phyloP scores from a whole-genome alignment of 139 green algal genomes.

The Eudorina sp. region DNA sequence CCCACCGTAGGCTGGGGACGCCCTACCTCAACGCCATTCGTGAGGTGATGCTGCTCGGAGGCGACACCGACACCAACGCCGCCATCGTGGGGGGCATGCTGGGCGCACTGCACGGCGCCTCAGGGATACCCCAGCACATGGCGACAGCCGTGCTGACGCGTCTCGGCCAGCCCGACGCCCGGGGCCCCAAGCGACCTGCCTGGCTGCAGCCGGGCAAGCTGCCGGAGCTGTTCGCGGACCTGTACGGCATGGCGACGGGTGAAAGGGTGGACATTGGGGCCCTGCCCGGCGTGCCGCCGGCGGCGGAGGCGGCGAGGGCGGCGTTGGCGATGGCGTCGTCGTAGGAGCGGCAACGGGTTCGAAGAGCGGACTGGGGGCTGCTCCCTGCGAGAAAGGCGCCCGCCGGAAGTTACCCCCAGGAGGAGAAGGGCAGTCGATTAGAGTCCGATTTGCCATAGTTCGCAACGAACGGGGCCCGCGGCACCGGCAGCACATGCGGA shows the following conservation, averaged over 20 bases:
- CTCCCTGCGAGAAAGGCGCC: no score
- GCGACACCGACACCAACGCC: constrained; percentile 78
- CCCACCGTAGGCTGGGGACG: constrained; percentile 19
- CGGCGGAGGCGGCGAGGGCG: not conserved
- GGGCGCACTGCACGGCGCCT: constrained; percentile 59
- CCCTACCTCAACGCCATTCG: constrained; percentile 43
- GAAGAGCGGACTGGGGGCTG: no score
- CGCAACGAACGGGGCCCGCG: no score
- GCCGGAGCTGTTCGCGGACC: constrained; percentile 41
- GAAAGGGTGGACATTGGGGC: not conserved
- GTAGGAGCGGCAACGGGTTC: no score
- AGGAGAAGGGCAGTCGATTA: no score
- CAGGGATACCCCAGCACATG: constrained; percentile 51
- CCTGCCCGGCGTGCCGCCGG: not conserved
- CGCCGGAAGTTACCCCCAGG: no score
- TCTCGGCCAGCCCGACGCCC: not conserved
- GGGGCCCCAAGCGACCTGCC: constrained; percentile 41
- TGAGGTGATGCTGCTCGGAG: constrained; percentile 58
- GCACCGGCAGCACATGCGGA: no score
- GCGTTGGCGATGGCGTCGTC: no score
- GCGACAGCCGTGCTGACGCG: constrained; percentile 48
- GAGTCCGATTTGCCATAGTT: no score
- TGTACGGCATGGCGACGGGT: constrained; percentile 42
- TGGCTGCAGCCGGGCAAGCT: constrained; percentile 52
- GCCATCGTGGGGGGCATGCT: constrained; percentile 71